phyloP scores from a whole-genome alignment of 208 protist genomes.

The Histomonas meleagridis region DNA sequence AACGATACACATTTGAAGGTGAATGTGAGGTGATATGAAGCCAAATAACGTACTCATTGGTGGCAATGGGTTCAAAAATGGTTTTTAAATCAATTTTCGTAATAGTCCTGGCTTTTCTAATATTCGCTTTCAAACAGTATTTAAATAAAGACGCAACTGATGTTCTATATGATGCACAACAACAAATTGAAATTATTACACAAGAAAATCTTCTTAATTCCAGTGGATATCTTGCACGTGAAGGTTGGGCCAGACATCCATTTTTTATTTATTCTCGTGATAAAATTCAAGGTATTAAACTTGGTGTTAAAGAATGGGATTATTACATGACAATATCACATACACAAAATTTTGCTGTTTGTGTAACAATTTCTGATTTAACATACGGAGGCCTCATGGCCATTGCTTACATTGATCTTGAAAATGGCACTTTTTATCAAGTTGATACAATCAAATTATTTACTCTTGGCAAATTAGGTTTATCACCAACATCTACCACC shows the following conservation, averaged over 20 bases:
- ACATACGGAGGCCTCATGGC: not conserved
- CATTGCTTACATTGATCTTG: not conserved
- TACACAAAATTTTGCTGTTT: not conserved
- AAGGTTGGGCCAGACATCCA: not conserved
- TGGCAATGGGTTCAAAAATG: too few relatives aligned
- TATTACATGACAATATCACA: not conserved
- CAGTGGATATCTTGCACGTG: not conserved
- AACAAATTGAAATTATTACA: not conserved
- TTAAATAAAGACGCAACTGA: too few relatives aligned
- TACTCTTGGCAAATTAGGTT: not conserved
- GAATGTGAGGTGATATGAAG: too few relatives aligned
- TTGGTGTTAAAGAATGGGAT: constrained; percentile 30
- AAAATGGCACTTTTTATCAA: not conserved
- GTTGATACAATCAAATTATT: not conserved
- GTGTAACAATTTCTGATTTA: not conserved
- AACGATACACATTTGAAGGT: too few relatives aligned
- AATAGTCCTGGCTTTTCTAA: too few relatives aligned
- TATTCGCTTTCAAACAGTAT: too few relatives aligned
- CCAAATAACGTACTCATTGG: too few relatives aligned
- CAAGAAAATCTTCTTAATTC: not conserved
- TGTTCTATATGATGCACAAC: not conserved
- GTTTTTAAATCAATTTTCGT: too few relatives aligned
- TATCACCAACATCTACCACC: not conserved
- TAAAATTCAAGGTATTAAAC: not conserved
- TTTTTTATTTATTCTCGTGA: not conserved